Evolutionary conservation across 2,329 filamentous ascomycete genomes (phyloP).

Genomic region (Alternaria viburni): DNA sequence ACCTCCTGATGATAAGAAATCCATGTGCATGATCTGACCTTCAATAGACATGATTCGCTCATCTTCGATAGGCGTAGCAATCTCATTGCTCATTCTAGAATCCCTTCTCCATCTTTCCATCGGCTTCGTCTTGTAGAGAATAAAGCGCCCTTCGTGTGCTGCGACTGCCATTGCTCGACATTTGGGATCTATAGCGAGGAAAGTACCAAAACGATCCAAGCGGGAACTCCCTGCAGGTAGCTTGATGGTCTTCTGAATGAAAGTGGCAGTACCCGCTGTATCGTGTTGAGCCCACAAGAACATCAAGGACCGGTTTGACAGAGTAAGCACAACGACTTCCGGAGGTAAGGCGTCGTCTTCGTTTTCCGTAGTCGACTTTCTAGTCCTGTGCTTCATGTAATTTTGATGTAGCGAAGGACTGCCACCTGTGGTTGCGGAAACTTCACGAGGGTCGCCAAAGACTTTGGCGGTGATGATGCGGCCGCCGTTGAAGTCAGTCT

Average conservation of each 20-base stretch:
- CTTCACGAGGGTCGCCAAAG: constrained; percentile 61
- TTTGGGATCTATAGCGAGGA: constrained; percentile 80
- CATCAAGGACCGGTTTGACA: constrained; percentile 74
- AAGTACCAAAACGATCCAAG: constrained; percentile 63
- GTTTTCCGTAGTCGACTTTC: constrained; percentile 27
- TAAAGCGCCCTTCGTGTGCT: constrained; percentile 72
- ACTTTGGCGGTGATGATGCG: constrained; percentile 80
- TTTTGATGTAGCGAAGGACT: constrained; percentile 30
- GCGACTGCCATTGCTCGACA: constrained; percentile 70
- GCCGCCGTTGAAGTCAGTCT: constrained; percentile 73
- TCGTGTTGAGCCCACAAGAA: constrained; percentile 72
- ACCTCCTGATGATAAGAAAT: constrained; percentile 80
- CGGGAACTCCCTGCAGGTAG: constrained; percentile 63
- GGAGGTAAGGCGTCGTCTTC: constrained; percentile 60
- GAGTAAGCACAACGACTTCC: constrained; percentile 79
- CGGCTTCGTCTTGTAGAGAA: constrained; percentile 72
- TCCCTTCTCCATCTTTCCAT: constrained; percentile 59
- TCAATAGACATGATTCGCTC: constrained; percentile 57
- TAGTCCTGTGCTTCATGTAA: constrained; percentile 16
- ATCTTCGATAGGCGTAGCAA: constrained; percentile 65
- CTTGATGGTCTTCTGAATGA: constrained; percentile 65
- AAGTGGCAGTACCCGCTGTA: constrained; percentile 59
- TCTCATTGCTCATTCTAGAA: constrained; percentile 42
- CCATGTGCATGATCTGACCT: constrained; percentile 82
- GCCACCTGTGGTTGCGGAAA: constrained; percentile 16